Evolutionary conservation across 139 green algal genomes (phyloP).

Genomic region (Volvox reticuliferus): DNA sequence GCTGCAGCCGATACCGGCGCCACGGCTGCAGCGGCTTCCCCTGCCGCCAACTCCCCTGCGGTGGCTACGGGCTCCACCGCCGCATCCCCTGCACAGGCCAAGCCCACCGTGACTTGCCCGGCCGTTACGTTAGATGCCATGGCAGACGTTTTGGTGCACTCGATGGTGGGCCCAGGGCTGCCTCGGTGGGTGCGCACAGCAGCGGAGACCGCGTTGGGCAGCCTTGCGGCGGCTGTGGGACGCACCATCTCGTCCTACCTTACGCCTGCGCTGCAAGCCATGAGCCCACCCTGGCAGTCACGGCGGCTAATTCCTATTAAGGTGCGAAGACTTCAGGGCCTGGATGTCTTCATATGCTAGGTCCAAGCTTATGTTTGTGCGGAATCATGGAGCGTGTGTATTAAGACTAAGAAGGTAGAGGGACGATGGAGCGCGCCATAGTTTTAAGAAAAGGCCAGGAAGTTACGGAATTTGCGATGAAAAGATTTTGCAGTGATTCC

Average conservation of each 20-base stretch:
- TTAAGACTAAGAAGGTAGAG: too few species aligned
- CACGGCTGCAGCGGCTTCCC: not conserved
- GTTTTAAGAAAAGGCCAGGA: too few species aligned
- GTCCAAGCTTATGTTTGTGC: too few species aligned
- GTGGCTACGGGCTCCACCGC: not conserved
- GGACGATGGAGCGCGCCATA: too few species aligned
- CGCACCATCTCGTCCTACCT: constrained; percentile 46
- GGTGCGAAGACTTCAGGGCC: not conserved
- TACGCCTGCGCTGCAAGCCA: constrained; percentile 51
- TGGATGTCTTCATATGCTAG: too few species aligned
- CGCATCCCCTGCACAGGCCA: not conserved
- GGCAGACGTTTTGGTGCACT: constrained; percentile 56
- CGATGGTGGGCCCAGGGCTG: constrained; percentile 55
- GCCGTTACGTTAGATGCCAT: constrained; percentile 27
- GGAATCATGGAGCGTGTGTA: too few species aligned
- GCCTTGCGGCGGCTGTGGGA: constrained; percentile 57
- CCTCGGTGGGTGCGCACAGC: constrained; percentile 55
- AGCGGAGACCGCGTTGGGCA: constrained; percentile 34
- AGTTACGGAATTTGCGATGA: too few species aligned
- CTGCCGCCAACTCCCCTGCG: not conserved
- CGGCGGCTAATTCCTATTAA: constrained; percentile 74
- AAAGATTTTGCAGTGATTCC: too few species aligned
- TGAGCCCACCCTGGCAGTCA: constrained; percentile 58
- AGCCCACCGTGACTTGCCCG: not conserved
- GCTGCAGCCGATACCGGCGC: not conserved